These are phyloP conservation scores for Aspergillus sp. DNA, from an alignment of 2,329 filamentous ascomycete genomes.

Conservation along the genomic window DNA sequence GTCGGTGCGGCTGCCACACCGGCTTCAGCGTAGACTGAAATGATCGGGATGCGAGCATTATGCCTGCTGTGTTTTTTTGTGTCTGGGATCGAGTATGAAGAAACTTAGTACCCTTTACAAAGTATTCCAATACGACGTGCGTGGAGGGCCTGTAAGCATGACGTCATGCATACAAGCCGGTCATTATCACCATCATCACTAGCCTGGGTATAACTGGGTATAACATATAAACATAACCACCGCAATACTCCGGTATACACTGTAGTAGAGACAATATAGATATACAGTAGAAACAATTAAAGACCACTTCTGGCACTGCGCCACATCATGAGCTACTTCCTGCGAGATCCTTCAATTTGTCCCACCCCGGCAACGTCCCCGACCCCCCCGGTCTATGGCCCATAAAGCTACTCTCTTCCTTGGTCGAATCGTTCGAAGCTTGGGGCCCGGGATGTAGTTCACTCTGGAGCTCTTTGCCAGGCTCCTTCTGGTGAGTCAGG, in stretches of 20 bases:
- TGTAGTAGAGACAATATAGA: no score
- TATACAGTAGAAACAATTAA: background rate
- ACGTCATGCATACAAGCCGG: background rate
- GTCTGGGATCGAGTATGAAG: no score
- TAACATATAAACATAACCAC: no score
- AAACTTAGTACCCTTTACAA: no score
- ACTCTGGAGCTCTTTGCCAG: background rate
- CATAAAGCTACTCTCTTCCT: background rate
- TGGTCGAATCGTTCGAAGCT: no score
- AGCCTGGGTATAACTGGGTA: no score
- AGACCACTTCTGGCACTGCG: no score
- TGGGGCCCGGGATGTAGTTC: background rate
- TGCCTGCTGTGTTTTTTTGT: no score
- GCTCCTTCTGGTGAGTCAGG: background rate
- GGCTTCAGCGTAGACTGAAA: no score
- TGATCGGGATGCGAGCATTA: no score
- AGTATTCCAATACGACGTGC: background rate
- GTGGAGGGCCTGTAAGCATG: background rate
- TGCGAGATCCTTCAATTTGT: background rate
- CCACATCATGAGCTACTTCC: background rate
- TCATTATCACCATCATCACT: background rate
- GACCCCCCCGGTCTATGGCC: background rate
- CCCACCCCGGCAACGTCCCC: background rate
- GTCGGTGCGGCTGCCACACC: no score
- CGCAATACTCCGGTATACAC: no score